Evolutionary conservation across 2,329 filamentous ascomycete genomes (phyloP).

Genomic region (Colletotrichum abscissum): DNA sequence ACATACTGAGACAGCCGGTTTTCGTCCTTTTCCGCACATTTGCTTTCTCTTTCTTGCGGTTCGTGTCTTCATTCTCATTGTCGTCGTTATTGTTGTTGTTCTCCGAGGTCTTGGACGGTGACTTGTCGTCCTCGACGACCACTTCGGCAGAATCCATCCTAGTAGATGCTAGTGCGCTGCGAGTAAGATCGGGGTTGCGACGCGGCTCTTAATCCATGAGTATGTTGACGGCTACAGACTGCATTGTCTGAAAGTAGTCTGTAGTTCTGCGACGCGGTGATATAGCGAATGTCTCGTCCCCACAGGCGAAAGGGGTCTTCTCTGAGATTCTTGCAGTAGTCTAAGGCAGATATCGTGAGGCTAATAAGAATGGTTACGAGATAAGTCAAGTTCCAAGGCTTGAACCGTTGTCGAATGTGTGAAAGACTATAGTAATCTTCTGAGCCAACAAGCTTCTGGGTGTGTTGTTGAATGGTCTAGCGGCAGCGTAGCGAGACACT

Average conservation of each 20-base stretch:
- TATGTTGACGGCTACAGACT: neutral
- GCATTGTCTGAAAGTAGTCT: conserved; percentile 12
- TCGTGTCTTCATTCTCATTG: conserved; percentile 53
- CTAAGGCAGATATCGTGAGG: neutral
- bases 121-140: conserved; percentile 39
- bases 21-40: conserved; percentile 80
- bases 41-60: conserved; percentile 53
- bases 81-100: conserved; percentile 49
- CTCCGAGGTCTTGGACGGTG: conserved; percentile 46
- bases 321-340: neutral
- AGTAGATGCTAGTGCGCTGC: conserved; percentile 28
- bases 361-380: neutral
- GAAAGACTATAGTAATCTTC: conserved; percentile 1
- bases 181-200: conserved; percentile 17
- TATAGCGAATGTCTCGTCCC: neutral
- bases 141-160: conserved; percentile 45
- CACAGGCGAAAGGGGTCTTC: neutral
- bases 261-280: conserved; percentile 1
- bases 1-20: conserved; percentile 89
- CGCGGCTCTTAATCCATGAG: conserved; percentile 27
- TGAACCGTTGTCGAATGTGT: neutral
- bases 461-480: neutral
- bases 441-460: conserved; percentile 10
- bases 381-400: neutral
- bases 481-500: conserved; percentile 27